Evolutionary conservation across 2,329 filamentous ascomycete species (phyloP), one percentile per base, ranked within the genome.

Genomic region (Podosphaera leucotricha): DNA sequence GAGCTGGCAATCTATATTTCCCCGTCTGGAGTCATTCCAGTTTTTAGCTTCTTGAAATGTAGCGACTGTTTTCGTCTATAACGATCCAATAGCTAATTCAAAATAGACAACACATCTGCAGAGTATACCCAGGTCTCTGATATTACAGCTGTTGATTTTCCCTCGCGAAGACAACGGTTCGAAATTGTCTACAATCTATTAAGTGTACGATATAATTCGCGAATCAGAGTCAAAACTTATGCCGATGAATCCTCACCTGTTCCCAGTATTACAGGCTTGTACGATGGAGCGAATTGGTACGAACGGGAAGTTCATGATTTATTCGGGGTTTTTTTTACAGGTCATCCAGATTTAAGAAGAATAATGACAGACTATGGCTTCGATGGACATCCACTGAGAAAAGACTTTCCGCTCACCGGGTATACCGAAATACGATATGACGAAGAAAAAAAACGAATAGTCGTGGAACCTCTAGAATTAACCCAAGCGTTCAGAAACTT

Each of bases 351-450:
- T 66, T 69, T 98, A 55, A 77, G 90, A 61, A 76, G 90, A 54
- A 95, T 98, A 66, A 92, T 98, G 87, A 98, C 90, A 52, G 90
- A 98, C 62, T 98, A 98, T 62, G 90, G 90, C 44, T 98, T 98
- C 59, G 92, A 98, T 62, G 90, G 90, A 44, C 90, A 98, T 66
- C 90, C 90, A 37, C 66, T 98, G 59, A 75, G 92, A 59, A 98
- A 98, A 68, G 90, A 98, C 61, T 98, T 98, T 67, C 90, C 90
- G 19, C 66, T 98, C 61, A 94, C 90, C 2, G 90, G 90, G 41
- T 98, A 98, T 68, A 98, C 90, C 28, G 92, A 98, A 67, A 80
- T 98, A 53, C 74, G 90, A 58, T 98, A 92, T 60, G 90, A 98
- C 54, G 90, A 98, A 66, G 92, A 98, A 72, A 98, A 94, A 81